Base-by-base conservation (phyloP, 192 early-diverging fungal genomes). In the Entophlyctis helioformis region DNA sequence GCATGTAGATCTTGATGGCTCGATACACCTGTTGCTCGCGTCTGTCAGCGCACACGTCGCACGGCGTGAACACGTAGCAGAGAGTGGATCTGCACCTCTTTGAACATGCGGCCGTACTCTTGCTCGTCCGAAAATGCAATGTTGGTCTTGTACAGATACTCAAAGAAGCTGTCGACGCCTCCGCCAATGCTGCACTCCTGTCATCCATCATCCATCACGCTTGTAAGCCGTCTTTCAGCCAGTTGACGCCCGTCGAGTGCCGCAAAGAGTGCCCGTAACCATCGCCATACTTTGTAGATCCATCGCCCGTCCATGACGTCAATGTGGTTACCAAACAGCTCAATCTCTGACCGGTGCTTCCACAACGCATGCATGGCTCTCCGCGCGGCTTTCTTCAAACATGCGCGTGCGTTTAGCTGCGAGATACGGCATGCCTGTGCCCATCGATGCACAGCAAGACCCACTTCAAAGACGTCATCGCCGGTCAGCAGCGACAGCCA, bases 401-500 rank as follows among this genome's bases (percentile, higher is more conserved):
- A n/a, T n/a, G n/a, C n/a, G n/a, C n/a, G n/a, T n/a, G n/a, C n/a
- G n/a, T n/a, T n/a, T n/a, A n/a, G n/a, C n/a, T n/a, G n/a, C n/a
- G n/a, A n/a, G n/a, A n/a, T n/a, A n/a, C n/a, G n/a, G n/a, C n/a
- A n/a, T n/a, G n/a, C n/a, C n/a, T n/a, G n/a, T n/a, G n/a, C n/a
- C n/a, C n/a, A n/a, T n/a, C n/a, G n/a, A n/a, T n/a, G n/a, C n/a
- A n/a, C n/a, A n/a, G n/a, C n/a, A n/a, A n/a, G 11, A 29, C 29
- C 23, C 64, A 75, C 80, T 61, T 93, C 89, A 56, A 82, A 91
- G 21, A 62, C 50, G 5, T 69, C 61, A 59, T 89, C 70, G 16
- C 82, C 83, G 0, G 84, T 87, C 42, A 89, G 64, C 16, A 85
- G 66, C 50, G 85, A 87, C 22, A 93, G 58, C n/a, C 80, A 78